Evolutionary conservation across 2,329 filamentous ascomycete genomes (phyloP).

Genomic region (Aspergillus sp.): DNA sequence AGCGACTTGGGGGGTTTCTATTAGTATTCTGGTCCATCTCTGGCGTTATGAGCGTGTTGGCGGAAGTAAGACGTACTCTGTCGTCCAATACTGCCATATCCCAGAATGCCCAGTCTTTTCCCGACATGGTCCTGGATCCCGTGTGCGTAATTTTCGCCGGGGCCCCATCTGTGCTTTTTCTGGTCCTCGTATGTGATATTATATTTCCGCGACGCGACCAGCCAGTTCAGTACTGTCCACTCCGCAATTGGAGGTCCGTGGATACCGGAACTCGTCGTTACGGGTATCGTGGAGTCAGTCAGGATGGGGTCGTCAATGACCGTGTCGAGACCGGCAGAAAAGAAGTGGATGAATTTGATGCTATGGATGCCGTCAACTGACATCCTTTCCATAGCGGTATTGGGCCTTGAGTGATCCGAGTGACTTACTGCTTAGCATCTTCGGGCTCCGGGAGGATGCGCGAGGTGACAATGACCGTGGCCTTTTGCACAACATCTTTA

Average conservation of each 20-base stretch:
- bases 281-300: conserved; percentile 51
- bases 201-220: conserved; percentile 59
- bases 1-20: conserved; percentile 41
- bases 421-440: conserved; percentile 27
- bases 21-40: conserved; percentile 1
- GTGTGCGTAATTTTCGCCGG: conserved; percentile 19
- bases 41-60: background rate
- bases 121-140: conserved; percentile 55
- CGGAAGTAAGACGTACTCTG: conserved; percentile 47
- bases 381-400: background rate
- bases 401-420: background rate
- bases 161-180: conserved; percentile 54
- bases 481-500: conserved; percentile 24
- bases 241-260: conserved; percentile 66
- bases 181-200: conserved; percentile 57
- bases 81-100: conserved; percentile 63
- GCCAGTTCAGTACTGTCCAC: conserved; percentile 64
- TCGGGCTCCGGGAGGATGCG: conserved; percentile 25
- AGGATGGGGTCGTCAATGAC: conserved; percentile 54
- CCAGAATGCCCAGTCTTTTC: conserved; percentile 59
- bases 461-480: conserved; percentile 29
- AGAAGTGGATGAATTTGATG: conserved; percentile 55
- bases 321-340: conserved; percentile 60
- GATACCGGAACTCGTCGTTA: conserved; percentile 57
- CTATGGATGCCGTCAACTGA: conserved; percentile 17